Conservation (phyloP, 2,329 filamentous ascomycete species). For the Ascochyta rabiei region DNA sequence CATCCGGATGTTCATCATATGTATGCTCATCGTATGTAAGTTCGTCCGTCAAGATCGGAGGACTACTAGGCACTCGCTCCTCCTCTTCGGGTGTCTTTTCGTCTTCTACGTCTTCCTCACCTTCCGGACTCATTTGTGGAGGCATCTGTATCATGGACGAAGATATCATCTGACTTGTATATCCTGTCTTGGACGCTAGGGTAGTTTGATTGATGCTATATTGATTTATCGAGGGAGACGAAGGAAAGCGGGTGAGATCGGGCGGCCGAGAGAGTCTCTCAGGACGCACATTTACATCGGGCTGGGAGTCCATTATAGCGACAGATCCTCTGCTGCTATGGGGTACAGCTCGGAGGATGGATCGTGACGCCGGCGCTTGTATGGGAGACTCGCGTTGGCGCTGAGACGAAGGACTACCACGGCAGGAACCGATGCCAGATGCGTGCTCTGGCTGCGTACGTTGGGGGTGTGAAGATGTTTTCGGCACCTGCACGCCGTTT, state of each 20-base stretch:
- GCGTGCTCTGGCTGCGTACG: conserved; percentile 31
- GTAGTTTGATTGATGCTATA: conserved; percentile 48
- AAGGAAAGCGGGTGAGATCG: conserved; percentile 41
- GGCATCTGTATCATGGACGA: conserved; percentile 43
- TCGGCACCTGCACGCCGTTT: conserved; percentile 43
- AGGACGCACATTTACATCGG: conserved; percentile 34
- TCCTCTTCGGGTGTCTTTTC: conserved; percentile 26
- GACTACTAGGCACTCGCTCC: conserved; percentile 47
- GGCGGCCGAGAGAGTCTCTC: conserved; percentile 35
- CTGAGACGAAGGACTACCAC: conserved; percentile 27
- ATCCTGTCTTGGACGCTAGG: conserved; percentile 35
- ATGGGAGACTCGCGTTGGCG: conserved; percentile 27
- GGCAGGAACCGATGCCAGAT: conserved; percentile 26
- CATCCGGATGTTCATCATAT: conserved; percentile 29
- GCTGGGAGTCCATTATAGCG: conserved; percentile 56
- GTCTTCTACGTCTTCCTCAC: conserved; percentile 7
- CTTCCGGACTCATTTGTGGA: conserved; percentile 26
- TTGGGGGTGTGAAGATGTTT: conserved; percentile 46
- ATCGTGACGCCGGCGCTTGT: conserved; percentile 26
- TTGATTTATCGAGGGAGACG: conserved; percentile 44
- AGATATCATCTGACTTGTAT: conserved; percentile 38
- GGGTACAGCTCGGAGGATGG: conserved; percentile 21
- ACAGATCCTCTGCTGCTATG: conserved; percentile 45
- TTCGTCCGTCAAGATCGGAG: conserved; percentile 33
- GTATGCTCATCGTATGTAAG: conserved; percentile 34